Percentiles rank a stretch among this genome's conserved stretches.
These are phyloP conservation scores for Entomortierella chlamydospora DNA, from an alignment of 192 early-diverging fungal species.

Conservation along the genomic window DNA sequence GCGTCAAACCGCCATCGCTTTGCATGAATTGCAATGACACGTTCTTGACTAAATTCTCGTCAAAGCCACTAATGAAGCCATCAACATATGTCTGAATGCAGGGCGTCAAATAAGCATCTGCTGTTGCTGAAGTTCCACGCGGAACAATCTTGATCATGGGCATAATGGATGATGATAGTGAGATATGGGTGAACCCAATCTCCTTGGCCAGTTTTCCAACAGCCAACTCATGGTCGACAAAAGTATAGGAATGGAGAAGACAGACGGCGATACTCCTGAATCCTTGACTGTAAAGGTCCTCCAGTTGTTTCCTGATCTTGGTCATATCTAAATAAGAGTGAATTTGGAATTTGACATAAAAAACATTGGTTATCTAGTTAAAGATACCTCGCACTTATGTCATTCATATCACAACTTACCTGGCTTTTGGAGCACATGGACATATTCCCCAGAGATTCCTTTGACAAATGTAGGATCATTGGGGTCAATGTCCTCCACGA, in stretches of 20 bases:
- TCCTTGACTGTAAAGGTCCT: conserved; percentile 72
- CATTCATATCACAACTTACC: conserved; percentile 62
- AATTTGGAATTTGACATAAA: neutral
- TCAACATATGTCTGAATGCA: conserved; percentile 88
- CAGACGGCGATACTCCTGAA: conserved; percentile 92
- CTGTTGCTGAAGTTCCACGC: conserved; percentile 88
- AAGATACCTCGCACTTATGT: no score
- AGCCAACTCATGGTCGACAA: conserved; percentile 80
- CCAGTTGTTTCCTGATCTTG: conserved; percentile 68
- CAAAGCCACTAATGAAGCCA: conserved; percentile 91
- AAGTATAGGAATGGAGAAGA: conserved; percentile 96
- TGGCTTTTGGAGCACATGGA: conserved; percentile 75
- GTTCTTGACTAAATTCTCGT: conserved; percentile 67
- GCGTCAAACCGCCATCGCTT: conserved; percentile 93
- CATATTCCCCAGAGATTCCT: conserved; percentile 90
- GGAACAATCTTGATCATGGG: conserved; percentile 97
- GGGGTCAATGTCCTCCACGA: conserved; percentile 53
- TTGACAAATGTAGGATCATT: conserved; percentile 57
- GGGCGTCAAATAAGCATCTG: conserved; percentile 96
- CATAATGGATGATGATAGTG: conserved; percentile 82
- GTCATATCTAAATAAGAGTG: conserved; percentile 61
- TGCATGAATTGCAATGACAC: conserved; percentile 94
- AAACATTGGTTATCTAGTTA: no score
- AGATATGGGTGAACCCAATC: conserved; percentile 90
- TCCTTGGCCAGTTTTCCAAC: conserved; percentile 73